Conservation (phyloP, 1,284 basidiomycete species). For the Pseudozyma sp. region DNA sequence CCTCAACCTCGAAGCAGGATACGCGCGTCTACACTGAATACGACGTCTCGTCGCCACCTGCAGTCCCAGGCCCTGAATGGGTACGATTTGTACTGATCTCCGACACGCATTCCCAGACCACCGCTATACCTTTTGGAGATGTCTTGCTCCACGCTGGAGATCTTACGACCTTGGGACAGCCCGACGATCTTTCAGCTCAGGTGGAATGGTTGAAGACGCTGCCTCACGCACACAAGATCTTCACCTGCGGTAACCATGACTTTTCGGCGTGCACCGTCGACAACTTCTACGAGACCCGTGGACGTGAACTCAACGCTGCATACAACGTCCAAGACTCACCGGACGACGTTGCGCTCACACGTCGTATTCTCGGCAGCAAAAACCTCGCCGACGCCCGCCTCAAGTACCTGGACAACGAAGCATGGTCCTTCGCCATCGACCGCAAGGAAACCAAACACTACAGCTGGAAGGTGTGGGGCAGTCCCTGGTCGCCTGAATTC, state of each 20-base stretch:
- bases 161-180: slow-evolving; percentile 41
- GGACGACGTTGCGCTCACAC: slow-evolving; percentile 16
- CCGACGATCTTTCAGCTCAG: slow-evolving; percentile 19
- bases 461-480: slow-evolving; percentile 43
- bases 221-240: slow-evolving; percentile 38
- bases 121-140: slow-evolving; percentile 32
- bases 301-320: slow-evolving; percentile 28
- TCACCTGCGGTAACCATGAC: slow-evolving; percentile 53
- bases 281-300: slow-evolving; percentile 26
- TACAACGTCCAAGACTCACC: slow-evolving; percentile 15
- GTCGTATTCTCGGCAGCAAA: not conserved
- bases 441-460: slow-evolving; percentile 16
- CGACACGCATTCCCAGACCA: slow-evolving; percentile 46
- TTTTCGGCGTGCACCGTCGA: slow-evolving; percentile 22
- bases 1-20: slow-evolving; percentile 12
- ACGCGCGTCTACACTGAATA: slow-evolving; percentile 26
- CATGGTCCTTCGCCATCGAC: slow-evolving; percentile 19
- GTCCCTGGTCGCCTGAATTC: slow-evolving; percentile 51
- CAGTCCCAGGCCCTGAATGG: slow-evolving; percentile 23
- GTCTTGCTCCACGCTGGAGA: slow-evolving; percentile 53
- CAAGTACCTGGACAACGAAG: slow-evolving; percentile 36
- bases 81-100: slow-evolving; percentile 50
- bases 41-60: slow-evolving; percentile 25
- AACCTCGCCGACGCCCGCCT: slow-evolving; percentile 1
- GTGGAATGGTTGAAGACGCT: slow-evolving; percentile 44